Evolutionary conservation across 768 basidiomycete species (phyloP).

Genomic region (Rhodocollybia butyracea): DNA sequence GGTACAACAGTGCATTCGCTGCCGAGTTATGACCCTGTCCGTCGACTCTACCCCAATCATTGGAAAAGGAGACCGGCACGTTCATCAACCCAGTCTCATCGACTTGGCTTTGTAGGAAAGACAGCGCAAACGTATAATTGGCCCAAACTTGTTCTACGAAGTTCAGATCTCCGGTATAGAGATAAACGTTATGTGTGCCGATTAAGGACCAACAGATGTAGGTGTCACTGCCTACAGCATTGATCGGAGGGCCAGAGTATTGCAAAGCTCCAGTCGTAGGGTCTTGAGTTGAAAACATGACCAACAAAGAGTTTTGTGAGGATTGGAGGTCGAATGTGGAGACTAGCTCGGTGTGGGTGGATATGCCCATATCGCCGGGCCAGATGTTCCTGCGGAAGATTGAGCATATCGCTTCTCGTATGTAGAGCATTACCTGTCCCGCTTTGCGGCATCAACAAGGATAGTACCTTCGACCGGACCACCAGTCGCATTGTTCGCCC

Average conservation of each 20-base stretch:
- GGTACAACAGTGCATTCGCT: constrained; percentile 31
- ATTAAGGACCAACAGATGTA: constrained; percentile 53
- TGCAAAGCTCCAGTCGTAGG: constrained; percentile 41
- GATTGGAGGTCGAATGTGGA: constrained; percentile 30
- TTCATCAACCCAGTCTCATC: constrained; percentile 37
- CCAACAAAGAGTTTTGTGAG: constrained; percentile 43
- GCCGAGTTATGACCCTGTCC: constrained; percentile 46
- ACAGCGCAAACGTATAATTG: constrained; percentile 22
- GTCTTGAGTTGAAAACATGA: constrained; percentile 49
- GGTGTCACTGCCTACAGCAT: constrained; percentile 36
- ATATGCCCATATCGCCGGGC: constrained; percentile 40
- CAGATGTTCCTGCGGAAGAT: constrained; percentile 20
- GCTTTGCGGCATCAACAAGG: constrained; percentile 51
- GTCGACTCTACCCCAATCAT: constrained; percentile 48
- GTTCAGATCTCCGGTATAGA: constrained; percentile 45
- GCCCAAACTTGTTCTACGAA: constrained; percentile 42
- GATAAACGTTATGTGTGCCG: constrained; percentile 35
- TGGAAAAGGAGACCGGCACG: constrained; percentile 35
- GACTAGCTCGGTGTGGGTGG: constrained; percentile 34
- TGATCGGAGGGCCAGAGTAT: constrained; percentile 39
- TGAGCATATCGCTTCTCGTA: not conserved
- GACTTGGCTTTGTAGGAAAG: constrained; percentile 39
- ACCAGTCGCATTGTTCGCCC: constrained; percentile 46
- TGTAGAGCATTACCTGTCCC: constrained; percentile 35
- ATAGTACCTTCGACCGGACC: constrained; percentile 46